Percentiles rank a stretch among this genome's conserved stretches.
These are phyloP conservation scores for Polymyxa betae DNA, from an alignment of 208 protist species.

Conservation along the genomic window DNA sequence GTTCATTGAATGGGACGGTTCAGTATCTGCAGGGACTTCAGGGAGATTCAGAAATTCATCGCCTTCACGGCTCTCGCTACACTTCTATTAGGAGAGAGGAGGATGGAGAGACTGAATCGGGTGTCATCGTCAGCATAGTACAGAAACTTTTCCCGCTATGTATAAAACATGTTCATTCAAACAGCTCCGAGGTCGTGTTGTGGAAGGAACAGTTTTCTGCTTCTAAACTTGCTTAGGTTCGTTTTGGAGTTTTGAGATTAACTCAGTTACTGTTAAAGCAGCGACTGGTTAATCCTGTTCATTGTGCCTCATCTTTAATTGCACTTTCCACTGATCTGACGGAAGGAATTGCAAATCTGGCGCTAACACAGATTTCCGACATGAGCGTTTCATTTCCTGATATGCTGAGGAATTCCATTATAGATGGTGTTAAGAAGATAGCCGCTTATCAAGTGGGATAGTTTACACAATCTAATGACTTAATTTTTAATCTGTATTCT, in stretches of 20 bases:
- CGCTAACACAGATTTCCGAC: not conserved
- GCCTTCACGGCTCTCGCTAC: not conserved
- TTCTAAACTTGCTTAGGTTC: not conserved
- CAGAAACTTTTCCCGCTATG: not conserved
- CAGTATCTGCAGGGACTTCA: not conserved
- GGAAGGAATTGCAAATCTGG: not conserved
- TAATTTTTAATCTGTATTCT: not conserved
- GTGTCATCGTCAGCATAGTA: not conserved
- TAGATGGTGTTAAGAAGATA: not conserved
- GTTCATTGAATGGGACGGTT: not conserved
- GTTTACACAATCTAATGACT: not conserved
- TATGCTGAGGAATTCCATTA: not conserved
- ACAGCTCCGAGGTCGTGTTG: not conserved
- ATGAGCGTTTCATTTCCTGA: not conserved
- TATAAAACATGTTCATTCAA: not conserved
- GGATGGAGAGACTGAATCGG: not conserved
- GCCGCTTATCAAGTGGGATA: not conserved
- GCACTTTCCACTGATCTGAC: not conserved
- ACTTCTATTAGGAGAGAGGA: not conserved
- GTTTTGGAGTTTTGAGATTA: not conserved
- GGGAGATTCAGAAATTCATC: not conserved
- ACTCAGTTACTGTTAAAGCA: not conserved
- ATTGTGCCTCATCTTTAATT: not conserved
- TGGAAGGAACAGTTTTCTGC: not conserved
- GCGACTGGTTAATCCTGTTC: not conserved